Conservation (phyloP, 805 yeast species). For the Saccharomycopsis selenospora region DNA sequence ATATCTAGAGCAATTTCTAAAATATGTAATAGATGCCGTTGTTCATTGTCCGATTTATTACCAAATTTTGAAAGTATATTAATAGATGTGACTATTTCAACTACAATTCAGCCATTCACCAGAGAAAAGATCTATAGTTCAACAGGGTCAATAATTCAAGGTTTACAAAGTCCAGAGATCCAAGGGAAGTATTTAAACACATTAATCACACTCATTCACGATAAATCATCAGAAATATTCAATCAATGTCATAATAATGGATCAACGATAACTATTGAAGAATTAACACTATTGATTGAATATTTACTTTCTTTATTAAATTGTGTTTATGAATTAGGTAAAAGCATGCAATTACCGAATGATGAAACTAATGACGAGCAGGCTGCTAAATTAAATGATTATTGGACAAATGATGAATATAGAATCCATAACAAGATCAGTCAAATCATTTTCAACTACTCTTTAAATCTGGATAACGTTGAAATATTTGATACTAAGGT, state of each 20-base stretch:
- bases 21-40: conserved; percentile 49
- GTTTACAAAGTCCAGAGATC: conserved; percentile 39
- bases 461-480: conserved; percentile 3
- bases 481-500: conserved; percentile 23
- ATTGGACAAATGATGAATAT: conserved; percentile 45
- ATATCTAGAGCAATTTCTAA: conserved; percentile 52
- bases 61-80: conserved; percentile 44
- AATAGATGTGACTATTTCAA: conserved; percentile 38
- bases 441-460: conserved; percentile 8
- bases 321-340: conserved; percentile 65
- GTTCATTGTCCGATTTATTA: conserved; percentile 34
- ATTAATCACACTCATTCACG: conserved; percentile 29
- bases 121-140: conserved; percentile 57
- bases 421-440: conserved; percentile 38
- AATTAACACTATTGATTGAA: conserved; percentile 30
- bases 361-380: conserved; percentile 34
- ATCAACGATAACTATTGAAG: conserved; percentile 21
- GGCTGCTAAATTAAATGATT: conserved; percentile 28
- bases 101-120: conserved; percentile 36
- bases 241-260: too few relatives aligned
- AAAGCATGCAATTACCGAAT: conserved; percentile 55
- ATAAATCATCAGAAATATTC: conserved; percentile 16
- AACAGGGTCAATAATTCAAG: conserved; percentile 54
- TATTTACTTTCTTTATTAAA: conserved; percentile 50
- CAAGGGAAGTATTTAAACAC: conserved; percentile 35